Percentiles rank a stretch among this genome's conserved stretches.
These are phyloP conservation scores for Pichia sp. DNA, from an alignment of 1,139 yeast genomes.

Conservation along the genomic window DNA sequence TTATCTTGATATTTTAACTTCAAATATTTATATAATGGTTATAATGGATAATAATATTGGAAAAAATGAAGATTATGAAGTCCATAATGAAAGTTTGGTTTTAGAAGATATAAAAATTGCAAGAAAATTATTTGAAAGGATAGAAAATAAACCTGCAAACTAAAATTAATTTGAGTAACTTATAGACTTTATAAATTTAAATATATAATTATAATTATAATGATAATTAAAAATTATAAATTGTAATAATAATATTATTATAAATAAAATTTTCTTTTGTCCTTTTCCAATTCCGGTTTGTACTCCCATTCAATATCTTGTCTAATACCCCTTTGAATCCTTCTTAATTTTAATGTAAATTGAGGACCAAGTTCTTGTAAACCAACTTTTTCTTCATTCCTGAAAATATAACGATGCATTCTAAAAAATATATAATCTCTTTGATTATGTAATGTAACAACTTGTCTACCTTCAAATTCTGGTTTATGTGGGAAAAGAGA, in stretches of 20 bases:
- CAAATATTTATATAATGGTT: conserved; percentile 73
- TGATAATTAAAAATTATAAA: no score
- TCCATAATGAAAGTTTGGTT: conserved; percentile 56
- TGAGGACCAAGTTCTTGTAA: conserved; percentile 96
- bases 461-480: conserved; percentile 92
- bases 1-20: conserved; percentile 63
- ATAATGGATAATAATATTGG: conserved; percentile 35
- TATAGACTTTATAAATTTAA: neutral
- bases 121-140: conserved; percentile 47
- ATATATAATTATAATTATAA: no score
- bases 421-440: conserved; percentile 93
- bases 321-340: conserved; percentile 85
- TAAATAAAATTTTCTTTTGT: conserved; percentile 84
- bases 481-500: conserved; percentile 89
- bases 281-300: conserved; percentile 92
- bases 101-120: conserved; percentile 66
- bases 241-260: conserved; percentile 29
- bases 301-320: conserved; percentile 97
- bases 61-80: conserved; percentile 31
- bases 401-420: conserved; percentile 86
- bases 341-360: conserved; percentile 79
- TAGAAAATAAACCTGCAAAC: conserved; percentile 21
- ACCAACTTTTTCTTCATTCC: conserved; percentile 88
- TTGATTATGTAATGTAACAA: conserved; percentile 90
- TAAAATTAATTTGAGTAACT: neutral